Evolutionary conservation across 2,329 filamentous ascomycete genomes (phyloP).

Genomic region (Talaromyces rugulosus): DNA sequence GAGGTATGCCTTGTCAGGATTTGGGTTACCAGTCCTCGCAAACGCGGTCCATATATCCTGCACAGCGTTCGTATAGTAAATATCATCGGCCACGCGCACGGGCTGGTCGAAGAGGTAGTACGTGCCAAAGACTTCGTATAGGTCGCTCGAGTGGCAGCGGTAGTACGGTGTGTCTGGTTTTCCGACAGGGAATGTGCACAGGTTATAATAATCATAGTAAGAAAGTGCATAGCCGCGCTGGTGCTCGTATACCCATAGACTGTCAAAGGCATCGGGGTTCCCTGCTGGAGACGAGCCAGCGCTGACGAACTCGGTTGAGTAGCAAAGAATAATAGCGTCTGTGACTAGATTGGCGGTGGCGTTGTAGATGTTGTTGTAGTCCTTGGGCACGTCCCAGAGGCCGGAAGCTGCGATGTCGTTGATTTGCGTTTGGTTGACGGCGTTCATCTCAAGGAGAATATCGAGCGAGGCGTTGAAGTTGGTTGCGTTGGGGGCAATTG

Average conservation of each 20-base stretch:
- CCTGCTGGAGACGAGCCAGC: constrained; percentile 1
- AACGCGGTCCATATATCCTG: constrained; percentile 14
- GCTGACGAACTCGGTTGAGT: constrained; percentile 6
- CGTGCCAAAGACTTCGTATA: constrained; percentile 13
- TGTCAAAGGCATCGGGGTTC: neutral
- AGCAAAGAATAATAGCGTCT: constrained; percentile 8
- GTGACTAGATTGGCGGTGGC: constrained; percentile 11
- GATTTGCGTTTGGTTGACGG: constrained; percentile 2
- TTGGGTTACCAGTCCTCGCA: constrained; percentile 11
- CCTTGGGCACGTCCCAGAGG: constrained; percentile 8
- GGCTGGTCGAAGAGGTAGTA: constrained; percentile 13
- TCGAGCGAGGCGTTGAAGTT: constrained; percentile 2
- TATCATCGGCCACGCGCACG: constrained; percentile 8
- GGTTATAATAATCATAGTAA: constrained; percentile 10
- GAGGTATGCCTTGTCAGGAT: constrained; percentile 5
- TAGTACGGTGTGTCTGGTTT: constrained; percentile 11
- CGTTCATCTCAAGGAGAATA: neutral
- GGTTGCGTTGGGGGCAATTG: constrained; percentile 7
- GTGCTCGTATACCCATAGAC: constrained; percentile 12
- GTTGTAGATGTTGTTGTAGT: constrained; percentile 9
- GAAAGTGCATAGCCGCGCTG: constrained; percentile 11
- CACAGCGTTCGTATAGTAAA: constrained; percentile 11
- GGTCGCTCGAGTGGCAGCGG: constrained; percentile 10
- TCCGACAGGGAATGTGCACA: constrained; percentile 13
- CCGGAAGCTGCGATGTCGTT: constrained; percentile 2